A percentile compares a stretch with the other conserved stretches of the same genome.
These are phyloP conservation scores for Rhynchospora tenuis DNA, from an alignment of 176 grass and related monocot species.

Conservation along the genomic window DNA sequence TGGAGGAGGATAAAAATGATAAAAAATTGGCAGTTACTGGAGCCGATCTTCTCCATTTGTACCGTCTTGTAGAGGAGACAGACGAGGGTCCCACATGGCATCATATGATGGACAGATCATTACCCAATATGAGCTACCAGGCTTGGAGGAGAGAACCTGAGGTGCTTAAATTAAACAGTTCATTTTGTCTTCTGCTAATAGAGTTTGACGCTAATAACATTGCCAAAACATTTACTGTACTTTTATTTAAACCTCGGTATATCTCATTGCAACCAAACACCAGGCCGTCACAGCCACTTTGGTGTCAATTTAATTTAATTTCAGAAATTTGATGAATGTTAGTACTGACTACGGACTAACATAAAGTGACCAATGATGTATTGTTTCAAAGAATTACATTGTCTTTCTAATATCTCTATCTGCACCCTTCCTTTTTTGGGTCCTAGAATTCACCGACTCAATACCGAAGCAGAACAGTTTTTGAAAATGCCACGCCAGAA, in stretches of 20 bases:
- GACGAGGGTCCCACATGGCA: conserved; percentile 68
- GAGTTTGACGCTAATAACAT: no score
- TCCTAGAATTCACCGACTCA: conserved; percentile 50
- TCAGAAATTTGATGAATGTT: neutral
- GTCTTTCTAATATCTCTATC: neutral
- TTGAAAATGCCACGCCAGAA: conserved; percentile 64
- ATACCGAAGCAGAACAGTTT: conserved; percentile 69
- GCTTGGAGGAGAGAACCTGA: conserved; percentile 81
- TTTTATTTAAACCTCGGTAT: neutral
- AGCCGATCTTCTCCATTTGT: conserved; percentile 56
- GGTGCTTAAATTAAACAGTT: conserved; percentile 27
- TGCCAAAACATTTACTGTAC: neutral
- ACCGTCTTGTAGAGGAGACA: conserved; percentile 58
- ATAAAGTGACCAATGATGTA: neutral
- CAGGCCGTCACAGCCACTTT: neutral
- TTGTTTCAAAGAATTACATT: neutral
- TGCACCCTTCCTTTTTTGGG: neutral
- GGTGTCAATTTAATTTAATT: neutral
- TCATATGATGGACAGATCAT: conserved; percentile 74
- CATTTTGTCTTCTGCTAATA: neutral
- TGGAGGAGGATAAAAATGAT: conserved; percentile 30
- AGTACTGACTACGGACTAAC: neutral
- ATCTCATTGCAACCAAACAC: neutral
- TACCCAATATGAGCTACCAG: conserved; percentile 60
- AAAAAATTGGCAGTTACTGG: conserved; percentile 44